Evolutionary conservation across 768 basidiomycete genomes (phyloP), one percentile per base, ranked within the genome.

Genomic region (Rhizopogon rudus): DNA sequence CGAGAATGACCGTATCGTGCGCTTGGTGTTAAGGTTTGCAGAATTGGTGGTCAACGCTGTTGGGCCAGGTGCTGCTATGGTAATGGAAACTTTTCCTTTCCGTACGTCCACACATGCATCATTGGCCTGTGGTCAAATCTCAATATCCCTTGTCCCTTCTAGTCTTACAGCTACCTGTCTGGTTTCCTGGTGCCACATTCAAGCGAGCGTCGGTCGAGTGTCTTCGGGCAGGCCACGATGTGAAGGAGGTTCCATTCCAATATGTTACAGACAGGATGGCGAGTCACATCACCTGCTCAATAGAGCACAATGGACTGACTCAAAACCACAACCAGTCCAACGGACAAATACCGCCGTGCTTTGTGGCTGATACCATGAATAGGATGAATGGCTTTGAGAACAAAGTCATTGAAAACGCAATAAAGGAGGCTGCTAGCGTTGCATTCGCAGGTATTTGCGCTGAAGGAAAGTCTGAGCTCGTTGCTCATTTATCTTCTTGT

Each of bases 131-230:
- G 12, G 12, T 35, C 12, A 10, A 31, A 31, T 35, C 35, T 35
- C 12, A 57, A 25, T 25, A 0, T 25, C 22, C 22, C 22, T 31
- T n/a, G 17, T 22, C 57, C 37, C 17, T 12, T 31, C 35, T 28
- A 54, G 53, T 54, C 14, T 37, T 45, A 13, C 40, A 28, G 8
- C 28, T 50, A n/a, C 51, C 52, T 67, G 67, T 53, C 9, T 75
- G 73, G 74, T 61, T 74, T 46, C 74, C 75, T 16, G 71, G 72
- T 16, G 71, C 71, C 20, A 44, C 52, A 12, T 71, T 76, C 54
- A 69, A 67, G 53, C 61, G 61, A 42, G 25, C 25, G 7, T 71
- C 71, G 6, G 57, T 53, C 35, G 50, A 51, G 13, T 66, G 64
- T 61, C 59, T 65, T 2, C 52, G 64, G 48, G 53, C 53, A 10